Evolutionary conservation across 2,329 filamentous ascomycete genomes (phyloP).

Genomic region (Stenocarpella maydis): DNA sequence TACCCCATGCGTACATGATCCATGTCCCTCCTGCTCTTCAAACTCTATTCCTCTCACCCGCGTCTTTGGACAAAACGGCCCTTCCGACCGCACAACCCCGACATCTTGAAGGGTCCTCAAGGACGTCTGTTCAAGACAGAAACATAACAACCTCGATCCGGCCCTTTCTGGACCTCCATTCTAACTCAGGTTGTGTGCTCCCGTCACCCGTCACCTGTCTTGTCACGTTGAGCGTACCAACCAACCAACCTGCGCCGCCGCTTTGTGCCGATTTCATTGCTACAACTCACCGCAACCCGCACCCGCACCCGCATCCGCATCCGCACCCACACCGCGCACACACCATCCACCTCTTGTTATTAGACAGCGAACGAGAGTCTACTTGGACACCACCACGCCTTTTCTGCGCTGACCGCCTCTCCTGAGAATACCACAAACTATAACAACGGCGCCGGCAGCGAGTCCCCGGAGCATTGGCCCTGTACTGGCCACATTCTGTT

Average conservation of each 20-base stretch:
- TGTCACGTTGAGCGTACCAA: conserved; percentile 6
- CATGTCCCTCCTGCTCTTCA: conserved; percentile 26
- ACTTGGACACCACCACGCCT: conserved; percentile 23
- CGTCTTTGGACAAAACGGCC: conserved; percentile 24
- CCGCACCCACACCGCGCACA: not conserved
- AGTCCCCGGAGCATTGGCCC: not conserved
- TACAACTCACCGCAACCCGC: conserved; percentile 19
- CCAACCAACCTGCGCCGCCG: conserved; percentile 7
- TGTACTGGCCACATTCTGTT: conserved; percentile 4
- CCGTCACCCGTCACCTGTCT: conserved; percentile 14
- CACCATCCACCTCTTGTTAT: not conserved
- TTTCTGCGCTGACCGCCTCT: conserved; percentile 2
- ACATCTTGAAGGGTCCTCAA: not conserved
- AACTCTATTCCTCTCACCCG: conserved; percentile 18
- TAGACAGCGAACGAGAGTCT: conserved; percentile 22
- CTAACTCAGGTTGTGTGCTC: conserved; percentile 2
- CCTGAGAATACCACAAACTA: not conserved
- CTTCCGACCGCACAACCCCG: conserved; percentile 14
- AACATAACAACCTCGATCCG: conserved; percentile 9
- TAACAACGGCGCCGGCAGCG: not conserved
- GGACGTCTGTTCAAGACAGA: not conserved
- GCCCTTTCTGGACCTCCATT: conserved; percentile 2
- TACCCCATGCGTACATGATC: conserved; percentile 20
- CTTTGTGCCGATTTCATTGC: not conserved
- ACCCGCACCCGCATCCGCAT: not conserved